Evolutionary conservation across 2,329 filamentous ascomycete species (phyloP), one percentile per base, ranked within the genome.

Genomic region (Clarireedia hainanense): DNA sequence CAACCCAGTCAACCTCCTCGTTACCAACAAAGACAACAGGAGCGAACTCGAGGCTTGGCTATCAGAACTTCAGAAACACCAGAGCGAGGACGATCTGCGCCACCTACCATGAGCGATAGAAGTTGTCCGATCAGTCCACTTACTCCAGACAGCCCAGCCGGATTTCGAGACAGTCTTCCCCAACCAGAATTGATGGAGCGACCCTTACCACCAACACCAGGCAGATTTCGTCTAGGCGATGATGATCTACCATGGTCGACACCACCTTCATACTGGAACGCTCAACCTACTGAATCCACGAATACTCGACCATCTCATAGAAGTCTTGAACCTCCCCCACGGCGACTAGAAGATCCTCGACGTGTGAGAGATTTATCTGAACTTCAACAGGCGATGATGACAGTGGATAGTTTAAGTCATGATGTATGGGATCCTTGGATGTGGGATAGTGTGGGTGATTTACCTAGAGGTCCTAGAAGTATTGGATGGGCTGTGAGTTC

Each of bases 381-480:
- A 14, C 51, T 69, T 39, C 65, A 67, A 34, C 64, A 64, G 43
- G 67, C 67, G 6, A 67, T 69, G 67, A 67, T 69, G 67, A 68
- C 67, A 6, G 65, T 69, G 26, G 67, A 66, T 58, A 67, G 62
- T 53, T 48, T 67, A 23, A 49, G 56, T 23, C 20, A 64, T 30
- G 64, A 68, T 53, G 60, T 56, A 42, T 66, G 64, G 65, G 62
- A 67, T 42, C 37, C 62, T 10, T 64, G 60, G 62, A 62, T 57
- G 47, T 64, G 61, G 63, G 62, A 64, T 17, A 64, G 60, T 48
- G 57, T 60, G 20, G 62, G 59, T 20, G 58, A 63, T 40, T 58
- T 61, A 23, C 61, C 65, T 24, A 52, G 64, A 50, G 62, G 59
- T 14, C 65, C 66, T 14, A 62, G 60, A 30, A 65, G 65, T 61